These are phyloP conservation scores for Cyclotella cryptica DNA, from an alignment of 108 stramenopile species.

Conservation along the genomic window DNA sequence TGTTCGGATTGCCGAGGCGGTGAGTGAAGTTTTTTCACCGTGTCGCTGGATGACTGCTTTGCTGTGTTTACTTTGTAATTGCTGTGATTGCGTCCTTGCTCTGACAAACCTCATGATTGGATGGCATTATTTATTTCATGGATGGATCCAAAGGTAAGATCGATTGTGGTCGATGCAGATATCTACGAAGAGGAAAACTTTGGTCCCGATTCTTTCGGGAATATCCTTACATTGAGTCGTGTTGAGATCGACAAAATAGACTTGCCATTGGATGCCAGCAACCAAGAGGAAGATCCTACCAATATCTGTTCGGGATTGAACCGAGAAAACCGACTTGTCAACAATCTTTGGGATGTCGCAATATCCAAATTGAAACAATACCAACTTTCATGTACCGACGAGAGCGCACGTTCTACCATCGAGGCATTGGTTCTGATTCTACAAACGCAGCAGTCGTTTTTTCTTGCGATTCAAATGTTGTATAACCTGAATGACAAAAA, in stretches of 20 bases:
- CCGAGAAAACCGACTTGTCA: conserved; percentile 8
- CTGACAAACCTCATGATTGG: too few species aligned
- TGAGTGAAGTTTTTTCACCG: conserved; percentile 64
- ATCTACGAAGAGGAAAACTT: conserved; percentile 98
- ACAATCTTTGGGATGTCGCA: conserved; percentile 29
- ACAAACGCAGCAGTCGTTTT: conserved; percentile 25
- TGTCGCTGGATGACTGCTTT: too few species aligned
- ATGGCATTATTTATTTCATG: too few species aligned
- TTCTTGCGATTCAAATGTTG: conserved; percentile 16
- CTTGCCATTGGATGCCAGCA: background rate
- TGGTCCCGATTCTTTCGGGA: conserved; percentile 40
- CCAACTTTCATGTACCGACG: background rate
- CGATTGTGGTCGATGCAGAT: conserved; percentile 66
- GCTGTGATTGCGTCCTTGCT: too few species aligned
- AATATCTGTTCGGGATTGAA: background rate
- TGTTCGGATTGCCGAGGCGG: conserved; percentile 71
- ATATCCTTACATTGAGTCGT: background rate
- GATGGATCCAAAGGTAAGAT: too few species aligned
- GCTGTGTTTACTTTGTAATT: too few species aligned
- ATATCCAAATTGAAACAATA: conserved; percentile 12
- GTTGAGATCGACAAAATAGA: background rate
- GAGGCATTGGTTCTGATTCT: conserved; percentile 33
- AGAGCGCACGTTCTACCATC: background rate
- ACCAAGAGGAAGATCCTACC: background rate
- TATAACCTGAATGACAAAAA: conserved; percentile 28